Evolutionary conservation across 768 basidiomycete species (phyloP).

Genomic region (Agaricus subrufescens): DNA sequence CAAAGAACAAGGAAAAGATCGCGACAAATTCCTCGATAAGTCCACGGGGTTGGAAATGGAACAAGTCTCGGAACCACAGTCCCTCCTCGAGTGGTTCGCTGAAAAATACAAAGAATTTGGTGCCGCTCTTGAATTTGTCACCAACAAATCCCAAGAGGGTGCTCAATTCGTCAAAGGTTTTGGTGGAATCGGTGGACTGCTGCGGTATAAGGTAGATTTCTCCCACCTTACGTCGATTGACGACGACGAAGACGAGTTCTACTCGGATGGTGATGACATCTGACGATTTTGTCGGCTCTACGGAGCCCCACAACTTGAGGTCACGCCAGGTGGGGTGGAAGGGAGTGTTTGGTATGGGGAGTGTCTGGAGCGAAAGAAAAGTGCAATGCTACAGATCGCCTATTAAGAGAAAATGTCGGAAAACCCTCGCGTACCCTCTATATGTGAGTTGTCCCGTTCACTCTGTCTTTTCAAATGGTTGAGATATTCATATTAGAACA

Average conservation of each 20-base stretch:
- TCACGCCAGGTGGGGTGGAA: slow-evolving; percentile 65
- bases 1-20: slow-evolving; percentile 87
- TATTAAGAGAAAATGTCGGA: background rate
- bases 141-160: slow-evolving; percentile 95
- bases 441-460: background rate
- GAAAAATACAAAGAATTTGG: slow-evolving; percentile 99
- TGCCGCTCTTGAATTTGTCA: slow-evolving; percentile 92
- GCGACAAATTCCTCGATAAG: slow-evolving; percentile 94
- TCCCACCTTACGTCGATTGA: slow-evolving; percentile 68
- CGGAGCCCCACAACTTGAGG: slow-evolving; percentile 68
- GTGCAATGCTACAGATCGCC: slow-evolving; percentile 1
- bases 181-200: slow-evolving; percentile 93
- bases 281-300: slow-evolving; percentile 87
- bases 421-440: background rate
- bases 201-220: slow-evolving; percentile 98
- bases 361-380: background rate
- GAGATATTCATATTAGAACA: too few relatives aligned
- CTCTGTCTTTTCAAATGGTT: background rate
- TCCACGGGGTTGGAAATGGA: slow-evolving; percentile 97
- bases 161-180: slow-evolving; percentile 98
- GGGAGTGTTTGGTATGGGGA: slow-evolving; percentile 23
- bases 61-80: slow-evolving; percentile 70
- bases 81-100: slow-evolving; percentile 96
- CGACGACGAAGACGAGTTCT: slow-evolving; percentile 87
- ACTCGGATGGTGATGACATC: slow-evolving; percentile 72